These are phyloP conservation scores for Emydomyces testavorans DNA, from an alignment of 2,329 filamentous ascomycete species.

Conservation along the genomic window DNA sequence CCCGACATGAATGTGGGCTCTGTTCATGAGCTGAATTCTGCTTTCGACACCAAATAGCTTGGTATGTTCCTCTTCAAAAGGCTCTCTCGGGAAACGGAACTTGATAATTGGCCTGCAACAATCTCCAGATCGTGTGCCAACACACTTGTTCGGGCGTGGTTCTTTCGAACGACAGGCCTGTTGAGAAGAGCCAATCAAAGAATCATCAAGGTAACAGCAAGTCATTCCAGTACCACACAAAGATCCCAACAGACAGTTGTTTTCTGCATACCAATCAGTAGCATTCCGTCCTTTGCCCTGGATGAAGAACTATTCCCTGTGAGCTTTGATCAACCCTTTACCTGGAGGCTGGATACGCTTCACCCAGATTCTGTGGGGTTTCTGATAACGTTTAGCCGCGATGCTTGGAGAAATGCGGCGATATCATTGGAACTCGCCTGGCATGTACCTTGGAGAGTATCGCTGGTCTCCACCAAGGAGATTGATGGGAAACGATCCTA, in stretches of 20 bases:
- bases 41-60: no score
- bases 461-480: conserved; percentile 1
- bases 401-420: not conserved
- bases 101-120: not conserved
- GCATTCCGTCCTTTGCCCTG: no score
- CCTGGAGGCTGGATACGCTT: not conserved
- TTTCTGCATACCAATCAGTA: no score
- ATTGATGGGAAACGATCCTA: conserved; percentile 8
- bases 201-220: no score
- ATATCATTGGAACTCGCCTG: conserved; percentile 9
- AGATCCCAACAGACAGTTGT: not conserved
- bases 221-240: no score
- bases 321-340: not conserved
- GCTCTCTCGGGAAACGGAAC: not conserved
- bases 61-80: no score
- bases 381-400: conserved; percentile 5
- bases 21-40: no score
- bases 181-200: not conserved
- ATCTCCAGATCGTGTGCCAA: not conserved
- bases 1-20: no score
- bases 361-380: not conserved
- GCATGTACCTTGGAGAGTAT: conserved; percentile 4
- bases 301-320: no score
- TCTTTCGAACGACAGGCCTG: not conserved
- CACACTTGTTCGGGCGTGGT: not conserved